Evolutionary conservation across 345 rosid genomes (phyloP), one percentile per base, ranked within the genome.

Genomic region (Ceriops tagal): DNA sequence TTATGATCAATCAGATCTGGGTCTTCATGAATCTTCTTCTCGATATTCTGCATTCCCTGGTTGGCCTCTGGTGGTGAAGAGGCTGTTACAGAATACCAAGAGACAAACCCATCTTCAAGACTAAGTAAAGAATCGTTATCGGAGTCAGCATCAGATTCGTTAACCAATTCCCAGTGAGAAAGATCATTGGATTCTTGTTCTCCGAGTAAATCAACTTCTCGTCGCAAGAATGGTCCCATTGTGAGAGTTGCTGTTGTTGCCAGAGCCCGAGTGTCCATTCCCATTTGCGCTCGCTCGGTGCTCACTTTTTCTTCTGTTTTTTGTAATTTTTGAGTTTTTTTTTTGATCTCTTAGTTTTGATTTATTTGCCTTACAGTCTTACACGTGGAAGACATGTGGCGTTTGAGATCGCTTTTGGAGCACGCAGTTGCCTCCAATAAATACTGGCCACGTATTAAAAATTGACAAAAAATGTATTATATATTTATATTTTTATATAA

Each of bases 121-220:
- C 79, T 71, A 2, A 34, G 65, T 4, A 76, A 4, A 28, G 72
- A 76, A 30, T 76, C 79, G 15, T 66, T 58, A 22, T 77, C 85
- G 0, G 76, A 61, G 15, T 73, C 81, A 6, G 79, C 76, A 58
- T 81, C 83, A 8, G 79, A 76, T 31, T 47, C 56, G 61, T 76
- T 67, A 22, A 83, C 37, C 62, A 83, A 67, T 75, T 83, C 87
- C 87, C 87, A 83, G 64, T 60, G 62, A 0, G 80, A 75, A 6
- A 71, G 55, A 63, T 73, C 81, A 27, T 20, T 61, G 3, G 19
- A 69, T 61, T 62, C 73, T 57, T 60, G 31, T 1, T 59, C 70
- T 8, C 61, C 31, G 31, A 71, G 31, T 53, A 77, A 63, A 20
- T 53, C 73, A 20, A 51, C 43, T 13, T 66, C 76, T 4, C 55